Evolutionary conservation across 352 stramenopile species (phyloP).

Genomic region (Phytophthora pluvialis): DNA sequence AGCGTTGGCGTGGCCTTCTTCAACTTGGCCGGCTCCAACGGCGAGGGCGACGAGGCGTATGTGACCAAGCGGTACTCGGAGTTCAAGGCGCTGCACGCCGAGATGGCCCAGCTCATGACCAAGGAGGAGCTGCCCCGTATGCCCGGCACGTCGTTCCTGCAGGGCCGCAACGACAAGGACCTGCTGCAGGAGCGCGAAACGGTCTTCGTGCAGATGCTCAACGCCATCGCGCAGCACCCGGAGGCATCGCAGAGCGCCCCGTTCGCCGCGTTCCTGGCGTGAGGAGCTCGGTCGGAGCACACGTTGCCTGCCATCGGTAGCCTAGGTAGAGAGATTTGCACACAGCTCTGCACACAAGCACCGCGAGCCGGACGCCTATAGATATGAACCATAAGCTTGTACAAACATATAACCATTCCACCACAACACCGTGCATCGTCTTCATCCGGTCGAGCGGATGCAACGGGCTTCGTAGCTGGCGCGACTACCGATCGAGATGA

Average conservation of each 20-base stretch:
- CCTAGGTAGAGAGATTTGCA: conserved; percentile 18
- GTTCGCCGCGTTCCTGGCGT: conserved; percentile 59
- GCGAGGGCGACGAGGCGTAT: conserved; percentile 43
- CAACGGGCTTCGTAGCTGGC: background rate
- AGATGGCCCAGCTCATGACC: conserved; percentile 65
- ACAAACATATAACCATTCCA: conserved; percentile 30
- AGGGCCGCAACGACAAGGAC: conserved; percentile 56
- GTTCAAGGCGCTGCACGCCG: conserved; percentile 69
- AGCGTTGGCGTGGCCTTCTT: conserved; percentile 51
- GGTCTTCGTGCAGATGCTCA: conserved; percentile 71
- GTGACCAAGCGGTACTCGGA: conserved; percentile 80
- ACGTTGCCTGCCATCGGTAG: conserved; percentile 24
- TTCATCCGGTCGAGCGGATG: conserved; percentile 5
- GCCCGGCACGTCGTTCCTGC: conserved; percentile 55
- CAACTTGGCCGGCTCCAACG: conserved; percentile 50
- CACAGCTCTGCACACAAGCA: conserved; percentile 1
- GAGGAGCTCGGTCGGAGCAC: conserved; percentile 17
- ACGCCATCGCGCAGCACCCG: conserved; percentile 62
- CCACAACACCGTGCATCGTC: conserved; percentile 3
- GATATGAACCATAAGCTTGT: conserved; percentile 30
- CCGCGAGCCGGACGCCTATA: conserved; percentile 17
- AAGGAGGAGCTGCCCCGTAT: conserved; percentile 59
- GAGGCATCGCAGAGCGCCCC: conserved; percentile 44
- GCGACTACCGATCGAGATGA: conserved; percentile 11
- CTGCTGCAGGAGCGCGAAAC: conserved; percentile 61